phyloP scores from a whole-genome alignment of 2,329 filamentous ascomycete species.

The Fusarium tricinctum region DNA sequence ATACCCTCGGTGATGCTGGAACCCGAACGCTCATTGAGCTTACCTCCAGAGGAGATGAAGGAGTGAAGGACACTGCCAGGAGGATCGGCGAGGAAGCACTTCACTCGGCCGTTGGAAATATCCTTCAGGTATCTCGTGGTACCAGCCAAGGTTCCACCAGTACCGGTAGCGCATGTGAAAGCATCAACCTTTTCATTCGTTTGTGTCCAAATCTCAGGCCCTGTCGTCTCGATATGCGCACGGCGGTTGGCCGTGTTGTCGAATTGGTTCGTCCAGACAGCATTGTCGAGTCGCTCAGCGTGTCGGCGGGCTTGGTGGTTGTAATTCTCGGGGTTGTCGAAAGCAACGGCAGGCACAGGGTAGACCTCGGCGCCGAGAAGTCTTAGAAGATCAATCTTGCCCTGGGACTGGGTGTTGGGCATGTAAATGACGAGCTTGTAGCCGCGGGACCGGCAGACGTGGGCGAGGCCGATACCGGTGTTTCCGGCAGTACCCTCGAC shows the following conservation, averaged over 20 bases:
- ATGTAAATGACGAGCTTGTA: conserved; percentile 99
- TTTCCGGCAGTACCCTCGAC: conserved; percentile 98
- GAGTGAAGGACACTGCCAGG: conserved; percentile 94
- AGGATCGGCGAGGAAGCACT: conserved; percentile 92
- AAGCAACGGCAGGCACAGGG: conserved; percentile 94
- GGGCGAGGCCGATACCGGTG: conserved; percentile 96
- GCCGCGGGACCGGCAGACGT: conserved; percentile 91
- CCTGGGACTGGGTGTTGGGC: conserved; percentile 98
- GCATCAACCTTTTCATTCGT: conserved; percentile 88
- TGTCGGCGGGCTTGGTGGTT: conserved; percentile 95
- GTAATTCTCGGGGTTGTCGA: conserved; percentile 96
- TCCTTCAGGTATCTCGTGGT: conserved; percentile 91
- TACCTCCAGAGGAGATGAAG: conserved; percentile 88
- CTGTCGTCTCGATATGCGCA: conserved; percentile 96
- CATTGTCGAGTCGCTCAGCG: conserved; percentile 86
- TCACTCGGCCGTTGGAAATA: conserved; percentile 80
- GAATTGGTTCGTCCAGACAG: conserved; percentile 99
- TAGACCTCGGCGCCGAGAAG: conserved; percentile 95
- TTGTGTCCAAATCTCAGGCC: conserved; percentile 97
- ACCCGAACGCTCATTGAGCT: conserved; percentile 83
- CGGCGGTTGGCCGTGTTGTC: conserved; percentile 95
- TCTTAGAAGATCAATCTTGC: conserved; percentile 93
- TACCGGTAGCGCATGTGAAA: conserved; percentile 96
- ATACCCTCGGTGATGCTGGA: conserved; percentile 98
- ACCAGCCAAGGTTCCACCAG: conserved; percentile 90